phyloP scores from a whole-genome alignment of 2,329 filamentous ascomycete species.

The Zelopaecilomyces penicillatus region DNA sequence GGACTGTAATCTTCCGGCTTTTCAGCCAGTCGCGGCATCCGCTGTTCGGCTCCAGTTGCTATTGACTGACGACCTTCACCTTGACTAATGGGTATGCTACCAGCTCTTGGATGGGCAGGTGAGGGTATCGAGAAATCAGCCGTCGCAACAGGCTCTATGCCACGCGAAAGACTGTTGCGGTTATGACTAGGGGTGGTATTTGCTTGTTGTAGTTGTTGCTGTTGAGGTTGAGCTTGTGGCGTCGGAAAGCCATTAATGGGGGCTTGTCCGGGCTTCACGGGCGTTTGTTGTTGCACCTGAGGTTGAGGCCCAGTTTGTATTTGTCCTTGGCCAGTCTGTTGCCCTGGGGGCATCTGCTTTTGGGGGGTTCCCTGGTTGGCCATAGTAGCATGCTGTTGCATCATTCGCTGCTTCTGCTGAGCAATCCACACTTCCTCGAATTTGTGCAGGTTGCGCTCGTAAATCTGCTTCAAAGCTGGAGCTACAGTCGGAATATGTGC shows the following conservation, averaged over 20 bases:
- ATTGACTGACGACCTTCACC: slow-evolving; percentile 21
- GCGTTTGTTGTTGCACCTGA: slow-evolving; percentile 27
- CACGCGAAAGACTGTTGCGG: slow-evolving; percentile 29
- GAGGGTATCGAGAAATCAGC: slow-evolving; percentile 38
- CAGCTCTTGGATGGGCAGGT: slow-evolving; percentile 33
- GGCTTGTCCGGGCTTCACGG: slow-evolving; percentile 32
- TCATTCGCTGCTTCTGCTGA: slow-evolving; percentile 45
- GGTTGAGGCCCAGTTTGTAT: slow-evolving; percentile 21
- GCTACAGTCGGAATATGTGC: slow-evolving; percentile 58
- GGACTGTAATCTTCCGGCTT: slow-evolving; percentile 48
- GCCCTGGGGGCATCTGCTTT: slow-evolving; percentile 20
- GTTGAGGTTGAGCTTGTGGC: slow-evolving; percentile 18
- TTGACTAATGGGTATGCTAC: slow-evolving; percentile 33
- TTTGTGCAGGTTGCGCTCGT: slow-evolving; percentile 64
- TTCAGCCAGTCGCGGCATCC: slow-evolving; percentile 30
- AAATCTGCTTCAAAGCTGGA: slow-evolving; percentile 62
- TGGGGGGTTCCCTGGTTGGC: slow-evolving; percentile 29
- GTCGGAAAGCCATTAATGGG: slow-evolving; percentile 30
- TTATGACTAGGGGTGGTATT: slow-evolving; percentile 3
- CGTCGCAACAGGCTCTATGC: slow-evolving; percentile 31
- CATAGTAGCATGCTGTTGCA: slow-evolving; percentile 39
- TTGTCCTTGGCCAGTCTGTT: slow-evolving; percentile 24
- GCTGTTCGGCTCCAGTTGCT: slow-evolving; percentile 17
- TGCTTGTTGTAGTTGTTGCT: slow-evolving; percentile 11
- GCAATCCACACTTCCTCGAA: slow-evolving; percentile 65